Base-by-base conservation (phyloP, 192 early-diverging fungal species). In the Mortierella claussenii region DNA sequence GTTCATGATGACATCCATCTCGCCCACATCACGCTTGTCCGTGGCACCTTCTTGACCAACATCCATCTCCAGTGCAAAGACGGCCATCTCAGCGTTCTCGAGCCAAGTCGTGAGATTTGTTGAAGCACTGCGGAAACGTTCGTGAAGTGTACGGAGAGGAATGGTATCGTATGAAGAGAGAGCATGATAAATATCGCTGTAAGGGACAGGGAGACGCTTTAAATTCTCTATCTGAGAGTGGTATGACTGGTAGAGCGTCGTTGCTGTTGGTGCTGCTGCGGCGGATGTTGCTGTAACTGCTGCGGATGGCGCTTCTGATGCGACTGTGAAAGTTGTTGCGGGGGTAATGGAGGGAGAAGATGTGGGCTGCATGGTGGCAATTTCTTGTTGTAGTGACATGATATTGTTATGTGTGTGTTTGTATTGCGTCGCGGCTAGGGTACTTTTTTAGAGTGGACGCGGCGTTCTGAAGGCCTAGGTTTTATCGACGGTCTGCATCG, bases 61-160 rank as follows among this genome's bases (percentile, higher is more conserved):
- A 44, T 86, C 71, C 64, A 84, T 80, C 30, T 85, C 85, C 18
- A 86, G 65, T 5, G 83, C 80, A 60, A 85, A 85, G 37, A 86
- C 80, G 24, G 79, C 74, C 63, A 88, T 64, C 47, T 88, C 82
- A 24, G 87, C 82, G 21, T 47, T 73, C 55, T 85, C 83, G 21
- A 88, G 55, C 87, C 87, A 88, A 4, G 73, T 48, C 21, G 76
- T 79, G 34, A 86, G 26, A 31, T 65, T 37, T 32, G 70, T 65
- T 8, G 78, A 55, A 18, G 81, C 69, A 31, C 46, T 53, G n/a
- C 56, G 46, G 48, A 79, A 82, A 31, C 65, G 70, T 31, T 79
- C 70, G 54, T 79, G 44, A 3, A 79, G 32, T 21, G 67, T 82
- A 9, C 59, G 44, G 23, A 82, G 53, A 20, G 81, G 78, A 18